Evolutionary conservation across 345 rosid genomes (phyloP), one percentile per base, ranked within the genome.

Genomic region (Heritiera littoralis): DNA sequence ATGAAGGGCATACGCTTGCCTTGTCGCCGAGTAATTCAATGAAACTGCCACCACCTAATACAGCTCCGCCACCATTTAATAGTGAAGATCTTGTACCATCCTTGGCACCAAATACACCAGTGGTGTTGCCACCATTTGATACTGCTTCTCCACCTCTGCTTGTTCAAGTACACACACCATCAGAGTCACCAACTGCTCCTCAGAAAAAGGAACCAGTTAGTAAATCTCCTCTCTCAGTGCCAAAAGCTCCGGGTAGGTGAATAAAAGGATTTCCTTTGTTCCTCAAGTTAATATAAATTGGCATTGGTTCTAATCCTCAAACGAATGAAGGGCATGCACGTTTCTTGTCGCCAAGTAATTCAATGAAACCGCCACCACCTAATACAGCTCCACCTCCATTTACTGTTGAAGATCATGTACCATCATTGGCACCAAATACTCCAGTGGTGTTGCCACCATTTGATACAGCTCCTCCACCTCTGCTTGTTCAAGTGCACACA

Each of bases 101-200:
- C 55, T 66, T 55, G 72, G 76, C 85, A 54, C 90, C 88, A 6
- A 69, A 56, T 68, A 74, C 80, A 77, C 85, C 85, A 5, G 46
- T 74, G 46, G 74, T 84, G 76, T 68, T 80, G 43, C 84, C 91
- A 32, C 88, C 88, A 51, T 78, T 55, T 77, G 83, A 71, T 17
- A 80, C 83, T 32, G 79, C 85, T 81, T 83, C 91, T 59, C 85
- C 94, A 6, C 87, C 92, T 38, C 59, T 78, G 60, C 77, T 20
- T 66, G 48, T 63, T 78, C 72, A 70, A 35, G 79, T 80, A 46
- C 70, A 74, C 20, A n/a, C 55, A 49, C 83, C 83, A 75, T 64
- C 85, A 58, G 59, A 54, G 58, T 67, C 89, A 4, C 88, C 85
- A 60, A 74, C 32, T 66, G 71, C 77, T 79, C 68, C 76, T 71